Conservation (phyloP, 768 basidiomycete genomes). For the Scleroderma citrinum region DNA sequence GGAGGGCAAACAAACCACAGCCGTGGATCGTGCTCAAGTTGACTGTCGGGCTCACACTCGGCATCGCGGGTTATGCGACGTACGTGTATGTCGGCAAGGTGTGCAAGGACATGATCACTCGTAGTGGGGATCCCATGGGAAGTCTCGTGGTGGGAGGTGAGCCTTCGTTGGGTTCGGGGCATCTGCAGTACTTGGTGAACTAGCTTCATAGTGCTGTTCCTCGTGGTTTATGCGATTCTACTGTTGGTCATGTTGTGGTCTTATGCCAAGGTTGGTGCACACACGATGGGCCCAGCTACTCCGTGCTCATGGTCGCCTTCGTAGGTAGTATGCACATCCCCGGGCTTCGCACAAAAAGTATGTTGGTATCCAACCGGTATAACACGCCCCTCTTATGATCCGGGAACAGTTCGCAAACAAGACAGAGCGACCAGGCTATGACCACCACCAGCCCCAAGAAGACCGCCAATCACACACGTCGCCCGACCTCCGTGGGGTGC, state of each 20-base stretch:
- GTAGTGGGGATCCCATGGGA: slow-evolving; percentile 37
- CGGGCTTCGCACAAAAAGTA: slow-evolving; percentile 66
- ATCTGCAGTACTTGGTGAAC: slow-evolving; percentile 2
- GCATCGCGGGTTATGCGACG: slow-evolving; percentile 56
- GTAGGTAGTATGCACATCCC: slow-evolving; percentile 60
- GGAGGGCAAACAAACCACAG: slow-evolving; percentile 43
- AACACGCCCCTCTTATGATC: slow-evolving; percentile 1
- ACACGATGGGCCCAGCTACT: background rate
- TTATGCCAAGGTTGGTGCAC: slow-evolving; percentile 58
- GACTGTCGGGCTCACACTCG: slow-evolving; percentile 51
- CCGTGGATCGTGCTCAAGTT: slow-evolving; percentile 75
- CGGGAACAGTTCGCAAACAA: slow-evolving; percentile 19
- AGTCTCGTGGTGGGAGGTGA: slow-evolving; percentile 57
- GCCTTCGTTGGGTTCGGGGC: slow-evolving; percentile 28
- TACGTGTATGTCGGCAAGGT: slow-evolving; percentile 79
- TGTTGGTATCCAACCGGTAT: slow-evolving; percentile 21
- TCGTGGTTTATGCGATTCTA: slow-evolving; percentile 58
- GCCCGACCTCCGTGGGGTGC: slow-evolving; percentile 22
- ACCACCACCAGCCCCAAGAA: background rate
- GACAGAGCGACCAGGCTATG: slow-evolving; percentile 18
- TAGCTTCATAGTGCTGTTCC: slow-evolving; percentile 48
- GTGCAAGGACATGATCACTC: slow-evolving; percentile 63
- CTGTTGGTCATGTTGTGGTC: slow-evolving; percentile 74
- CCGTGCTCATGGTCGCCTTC: background rate
- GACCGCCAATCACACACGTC: slow-evolving; percentile 13